phyloP scores from a whole-genome alignment of 768 basidiomycete species.

The Mycena metata region DNA sequence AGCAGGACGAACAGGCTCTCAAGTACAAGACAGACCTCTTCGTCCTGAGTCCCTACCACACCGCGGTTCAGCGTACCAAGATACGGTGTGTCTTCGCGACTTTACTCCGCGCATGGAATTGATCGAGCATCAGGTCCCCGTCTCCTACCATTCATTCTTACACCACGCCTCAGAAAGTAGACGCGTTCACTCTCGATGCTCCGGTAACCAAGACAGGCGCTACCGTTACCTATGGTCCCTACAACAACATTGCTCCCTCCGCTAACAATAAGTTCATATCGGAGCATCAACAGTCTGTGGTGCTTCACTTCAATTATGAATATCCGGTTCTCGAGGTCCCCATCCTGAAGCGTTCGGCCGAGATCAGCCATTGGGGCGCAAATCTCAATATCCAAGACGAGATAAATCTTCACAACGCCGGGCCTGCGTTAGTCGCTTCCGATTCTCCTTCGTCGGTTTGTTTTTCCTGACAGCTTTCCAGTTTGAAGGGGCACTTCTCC shows the following conservation, averaged over 20 bases:
- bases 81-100: conserved; percentile 65
- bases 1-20: conserved; percentile 83
- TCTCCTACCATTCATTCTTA: conserved; percentile 79
- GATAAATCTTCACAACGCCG: conserved; percentile 87
- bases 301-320: conserved; percentile 87
- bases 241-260: conserved; percentile 78
- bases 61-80: conserved; percentile 88
- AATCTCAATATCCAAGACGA: conserved; percentile 95
- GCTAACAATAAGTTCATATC: conserved; percentile 67
- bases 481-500: conserved; percentile 96
- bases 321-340: conserved; percentile 84
- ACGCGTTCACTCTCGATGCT: conserved; percentile 71
- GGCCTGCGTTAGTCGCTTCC: conserved; percentile 78
- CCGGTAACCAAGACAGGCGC: conserved; percentile 80
- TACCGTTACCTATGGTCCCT: conserved; percentile 92
- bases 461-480: conserved; percentile 48
- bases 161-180: conserved; percentile 73
- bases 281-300: conserved; percentile 73
- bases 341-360: conserved; percentile 80
- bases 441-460: neutral
- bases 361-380: conserved; percentile 97
- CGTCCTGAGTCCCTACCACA: conserved; percentile 87
- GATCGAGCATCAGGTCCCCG: conserved; percentile 65
- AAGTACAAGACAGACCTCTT: conserved; percentile 84
- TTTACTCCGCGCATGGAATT: conserved; percentile 15